Evolutionary conservation across 345 rosid genomes (phyloP).

Genomic region (Eucalyptus sp.): DNA sequence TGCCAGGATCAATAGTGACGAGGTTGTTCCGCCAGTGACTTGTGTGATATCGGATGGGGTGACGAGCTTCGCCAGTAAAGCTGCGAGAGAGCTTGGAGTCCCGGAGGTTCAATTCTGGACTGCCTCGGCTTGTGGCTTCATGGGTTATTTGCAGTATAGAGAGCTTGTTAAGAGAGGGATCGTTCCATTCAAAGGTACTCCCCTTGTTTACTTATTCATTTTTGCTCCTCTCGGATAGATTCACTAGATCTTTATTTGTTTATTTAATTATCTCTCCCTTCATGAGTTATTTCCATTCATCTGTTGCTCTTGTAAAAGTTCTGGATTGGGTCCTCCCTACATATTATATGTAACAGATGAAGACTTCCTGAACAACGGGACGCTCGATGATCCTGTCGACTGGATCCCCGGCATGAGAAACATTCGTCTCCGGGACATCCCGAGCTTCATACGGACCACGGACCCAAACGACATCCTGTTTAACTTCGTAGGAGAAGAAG

Average conservation of each 20-base stretch:
- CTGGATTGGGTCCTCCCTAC: background rate
- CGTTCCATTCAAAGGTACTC: constrained; percentile 18
- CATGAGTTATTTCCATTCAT: background rate
- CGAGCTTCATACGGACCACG: constrained; percentile 6
- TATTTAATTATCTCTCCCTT: background rate
- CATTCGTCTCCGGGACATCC: constrained; percentile 21
- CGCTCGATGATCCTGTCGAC: constrained; percentile 7
- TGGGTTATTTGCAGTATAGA: constrained; percentile 11
- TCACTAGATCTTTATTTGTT: background rate
- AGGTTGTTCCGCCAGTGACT: constrained; percentile 3
- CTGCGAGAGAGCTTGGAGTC: constrained; percentile 10
- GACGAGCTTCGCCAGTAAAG: constrained; percentile 3
- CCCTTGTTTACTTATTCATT: background rate
- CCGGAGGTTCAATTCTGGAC: constrained; percentile 16
- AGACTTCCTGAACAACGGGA: constrained; percentile 4
- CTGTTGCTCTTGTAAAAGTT: background rate
- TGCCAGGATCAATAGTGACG: background rate
- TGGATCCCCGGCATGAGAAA: constrained; percentile 27
- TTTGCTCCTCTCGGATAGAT: background rate
- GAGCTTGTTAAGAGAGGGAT: constrained; percentile 13
- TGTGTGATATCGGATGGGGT: constrained; percentile 16
- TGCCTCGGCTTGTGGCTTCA: constrained; percentile 15
- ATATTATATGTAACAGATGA: constrained; percentile 4
- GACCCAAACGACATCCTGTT: constrained; percentile 12
- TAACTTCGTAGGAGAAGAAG: background rate